phyloP scores from a whole-genome alignment of 2,329 filamentous ascomycete genomes.

The Botryotinia calthae region DNA sequence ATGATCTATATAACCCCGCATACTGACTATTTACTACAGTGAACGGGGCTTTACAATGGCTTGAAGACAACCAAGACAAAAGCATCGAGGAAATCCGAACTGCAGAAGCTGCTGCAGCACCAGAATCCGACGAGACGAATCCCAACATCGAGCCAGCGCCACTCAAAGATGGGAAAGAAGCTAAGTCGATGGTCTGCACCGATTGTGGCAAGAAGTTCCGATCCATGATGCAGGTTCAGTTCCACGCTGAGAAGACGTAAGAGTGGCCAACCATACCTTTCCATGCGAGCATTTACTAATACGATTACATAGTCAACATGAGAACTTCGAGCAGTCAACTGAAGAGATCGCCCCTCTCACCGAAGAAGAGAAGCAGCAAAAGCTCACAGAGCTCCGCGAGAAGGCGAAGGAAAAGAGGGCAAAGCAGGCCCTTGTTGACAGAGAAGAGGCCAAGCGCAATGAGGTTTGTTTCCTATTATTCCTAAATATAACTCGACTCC shows the following conservation, averaged over 20 bases:
- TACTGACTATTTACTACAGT: conserved; percentile 50
- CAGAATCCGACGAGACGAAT: conserved; percentile 50
- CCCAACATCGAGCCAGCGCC: conserved; percentile 58
- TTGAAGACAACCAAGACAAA: conserved; percentile 88
- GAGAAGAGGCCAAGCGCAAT: conserved; percentile 78
- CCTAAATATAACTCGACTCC: not conserved
- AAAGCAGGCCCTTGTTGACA: conserved; percentile 66
- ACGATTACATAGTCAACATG: conserved; percentile 62
- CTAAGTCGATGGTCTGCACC: conserved; percentile 85
- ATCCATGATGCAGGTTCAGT: conserved; percentile 76
- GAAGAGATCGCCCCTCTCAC: conserved; percentile 90
- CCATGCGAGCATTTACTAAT: not conserved
- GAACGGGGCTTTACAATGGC: conserved; percentile 88
- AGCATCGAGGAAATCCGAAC: conserved; percentile 74
- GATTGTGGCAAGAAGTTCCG: conserved; percentile 92
- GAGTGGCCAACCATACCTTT: conserved; percentile 32
- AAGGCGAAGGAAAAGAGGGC: conserved; percentile 72
- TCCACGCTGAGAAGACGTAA: conserved; percentile 83
- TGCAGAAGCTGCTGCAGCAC: conserved; percentile 37
- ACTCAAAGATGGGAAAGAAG: conserved; percentile 67
- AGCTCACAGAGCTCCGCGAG: conserved; percentile 69
- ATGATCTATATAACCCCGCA: not conserved
- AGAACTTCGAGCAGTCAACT: conserved; percentile 88
- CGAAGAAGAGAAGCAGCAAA: conserved; percentile 84
- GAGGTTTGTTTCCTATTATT: conserved; percentile 55